phyloP scores from a whole-genome alignment of 805 yeast species.

The Blastobotrys robertii region DNA sequence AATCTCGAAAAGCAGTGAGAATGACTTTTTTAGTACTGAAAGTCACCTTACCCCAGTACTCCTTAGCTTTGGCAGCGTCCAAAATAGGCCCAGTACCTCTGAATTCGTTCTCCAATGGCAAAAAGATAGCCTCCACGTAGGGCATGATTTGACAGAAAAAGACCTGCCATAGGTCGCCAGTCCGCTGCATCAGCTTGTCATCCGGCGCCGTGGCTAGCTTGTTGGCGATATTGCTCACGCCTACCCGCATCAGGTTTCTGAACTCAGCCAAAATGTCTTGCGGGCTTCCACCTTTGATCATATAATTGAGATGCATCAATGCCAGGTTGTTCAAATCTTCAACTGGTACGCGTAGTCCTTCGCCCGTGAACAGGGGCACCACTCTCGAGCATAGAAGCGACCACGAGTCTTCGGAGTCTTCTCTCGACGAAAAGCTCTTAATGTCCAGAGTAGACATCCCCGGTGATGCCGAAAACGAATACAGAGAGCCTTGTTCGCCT shows the following conservation, averaged over 20 bases:
- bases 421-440: conserved; percentile 21
- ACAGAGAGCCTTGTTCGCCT: conserved; percentile 32
- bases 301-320: conserved; percentile 30
- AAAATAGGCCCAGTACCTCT: conserved; percentile 35
- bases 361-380: conserved; percentile 41
- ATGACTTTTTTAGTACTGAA: conserved; percentile 23
- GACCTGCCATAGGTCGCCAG: conserved; percentile 43
- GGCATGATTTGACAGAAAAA: conserved; percentile 48
- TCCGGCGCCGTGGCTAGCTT: conserved; percentile 15
- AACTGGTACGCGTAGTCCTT: conserved; percentile 39
- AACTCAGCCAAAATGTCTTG: conserved; percentile 35
- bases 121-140: conserved; percentile 48
- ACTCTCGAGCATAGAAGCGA: conserved; percentile 34
- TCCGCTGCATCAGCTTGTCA: conserved; percentile 20
- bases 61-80: conserved; percentile 28
- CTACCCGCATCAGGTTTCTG: conserved; percentile 35
- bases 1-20: conserved; percentile 29
- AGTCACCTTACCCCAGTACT: conserved; percentile 25
- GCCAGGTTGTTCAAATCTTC: conserved; percentile 49
- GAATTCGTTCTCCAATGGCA: conserved; percentile 48
- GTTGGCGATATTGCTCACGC: conserved; percentile 26
- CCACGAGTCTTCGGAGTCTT: conserved; percentile 42
- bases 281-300: conserved; percentile 30
- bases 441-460: conserved; percentile 25
- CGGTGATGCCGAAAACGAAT: conserved; percentile 31